phyloP scores from a whole-genome alignment of 257 asterid species.

The Fraxinus cuspidata region DNA sequence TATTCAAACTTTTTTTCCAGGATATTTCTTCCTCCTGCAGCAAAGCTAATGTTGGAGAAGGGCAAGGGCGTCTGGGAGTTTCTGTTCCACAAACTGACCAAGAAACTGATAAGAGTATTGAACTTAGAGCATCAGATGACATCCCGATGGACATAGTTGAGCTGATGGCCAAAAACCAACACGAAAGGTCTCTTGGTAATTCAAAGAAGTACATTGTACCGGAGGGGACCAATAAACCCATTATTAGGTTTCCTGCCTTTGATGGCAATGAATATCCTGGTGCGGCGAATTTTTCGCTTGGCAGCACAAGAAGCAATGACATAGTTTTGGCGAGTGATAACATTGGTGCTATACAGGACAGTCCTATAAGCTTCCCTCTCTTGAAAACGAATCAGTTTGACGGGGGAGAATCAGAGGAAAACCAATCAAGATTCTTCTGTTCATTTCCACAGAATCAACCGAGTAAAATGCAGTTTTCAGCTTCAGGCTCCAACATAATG shows the following conservation, averaged over 20 bases:
- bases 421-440: slow-evolving; percentile 39
- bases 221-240: slow-evolving; percentile 26
- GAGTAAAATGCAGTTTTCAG: slow-evolving; percentile 35
- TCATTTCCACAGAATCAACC: slow-evolving; percentile 41
- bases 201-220: slow-evolving; percentile 27
- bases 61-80: slow-evolving; percentile 22
- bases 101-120: slow-evolving; percentile 31
- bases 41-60: slow-evolving; percentile 32
- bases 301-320: slow-evolving; percentile 31
- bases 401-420: slow-evolving; percentile 22
- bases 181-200: slow-evolving; percentile 54
- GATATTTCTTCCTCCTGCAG: slow-evolving; percentile 32
- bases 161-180: slow-evolving; percentile 64
- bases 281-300: slow-evolving; percentile 27
- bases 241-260: slow-evolving; percentile 26
- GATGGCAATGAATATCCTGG: slow-evolving; percentile 29
- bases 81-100: slow-evolving; percentile 29
- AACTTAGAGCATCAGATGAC: slow-evolving; percentile 55
- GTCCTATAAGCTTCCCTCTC: slow-evolving; percentile 27
- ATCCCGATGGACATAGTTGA: slow-evolving; percentile 85
- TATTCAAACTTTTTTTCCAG: slow-evolving; percentile 24
- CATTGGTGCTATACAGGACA: slow-evolving; percentile 21
- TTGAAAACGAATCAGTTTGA: slow-evolving; percentile 29
- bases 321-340: slow-evolving; percentile 24
- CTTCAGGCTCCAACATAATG: slow-evolving; percentile 36